Percentiles rank a stretch among this genome's conserved stretches.
Conservation (phyloP, 495 filamentous ascomycete genomes). For the Neurospora terricola region DNA sequence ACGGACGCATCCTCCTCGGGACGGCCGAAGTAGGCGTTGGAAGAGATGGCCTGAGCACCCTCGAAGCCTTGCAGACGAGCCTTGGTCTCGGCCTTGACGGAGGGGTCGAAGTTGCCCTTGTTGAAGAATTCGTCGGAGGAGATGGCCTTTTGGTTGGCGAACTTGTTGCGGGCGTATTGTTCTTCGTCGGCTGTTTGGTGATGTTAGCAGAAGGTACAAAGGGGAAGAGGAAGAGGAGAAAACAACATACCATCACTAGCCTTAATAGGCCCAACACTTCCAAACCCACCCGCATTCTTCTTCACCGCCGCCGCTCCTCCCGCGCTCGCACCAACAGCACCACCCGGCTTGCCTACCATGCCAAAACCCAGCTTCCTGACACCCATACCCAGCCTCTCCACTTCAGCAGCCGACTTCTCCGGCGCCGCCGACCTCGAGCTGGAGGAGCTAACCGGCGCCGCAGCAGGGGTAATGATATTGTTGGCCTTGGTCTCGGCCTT, state of each 20-base stretch:
- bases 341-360: slow-evolving; percentile 49
- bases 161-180: slow-evolving; percentile 63
- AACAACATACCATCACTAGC: slow-evolving; percentile 57
- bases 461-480: slow-evolving; percentile 56
- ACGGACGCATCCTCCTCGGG: slow-evolving; percentile 59
- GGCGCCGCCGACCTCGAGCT: slow-evolving; percentile 48
- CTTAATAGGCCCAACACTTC: slow-evolving; percentile 66
- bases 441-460: slow-evolving; percentile 53
- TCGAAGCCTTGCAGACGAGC: slow-evolving; percentile 82
- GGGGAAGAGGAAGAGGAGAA: not conserved
- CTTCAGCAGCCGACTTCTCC: slow-evolving; percentile 53
- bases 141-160: slow-evolving; percentile 89
- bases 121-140: slow-evolving; percentile 98
- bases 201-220: slow-evolving; percentile 8
- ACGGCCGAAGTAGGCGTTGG: slow-evolving; percentile 92
- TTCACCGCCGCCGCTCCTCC: slow-evolving; percentile 49
- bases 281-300: slow-evolving; percentile 70
- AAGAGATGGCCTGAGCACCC: slow-evolving; percentile 83
- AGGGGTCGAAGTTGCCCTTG: slow-evolving; percentile 73
- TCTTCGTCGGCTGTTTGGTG: slow-evolving; percentile 54
- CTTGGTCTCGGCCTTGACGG: slow-evolving; percentile 76
- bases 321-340: slow-evolving; percentile 48
- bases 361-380: slow-evolving; percentile 83
- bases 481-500: slow-evolving; percentile 30
- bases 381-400: slow-evolving; percentile 89